These are phyloP conservation scores for Lactarius quietus DNA, from an alignment of 768 basidiomycete genomes.

Conservation along the genomic window DNA sequence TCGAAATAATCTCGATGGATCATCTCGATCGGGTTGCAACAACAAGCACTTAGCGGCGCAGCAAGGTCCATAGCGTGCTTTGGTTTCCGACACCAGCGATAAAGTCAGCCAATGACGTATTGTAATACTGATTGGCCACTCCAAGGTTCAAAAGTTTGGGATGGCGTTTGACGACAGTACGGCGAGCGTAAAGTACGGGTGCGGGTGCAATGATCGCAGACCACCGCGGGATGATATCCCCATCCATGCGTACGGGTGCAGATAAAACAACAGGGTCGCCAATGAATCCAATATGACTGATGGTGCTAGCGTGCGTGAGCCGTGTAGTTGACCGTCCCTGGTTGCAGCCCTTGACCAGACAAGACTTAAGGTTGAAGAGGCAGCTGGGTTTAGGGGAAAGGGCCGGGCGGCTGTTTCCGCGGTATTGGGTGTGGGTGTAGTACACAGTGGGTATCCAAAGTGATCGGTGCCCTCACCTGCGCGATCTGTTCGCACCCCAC, in stretches of 20 bases:
- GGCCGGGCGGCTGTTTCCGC: not conserved
- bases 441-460: not conserved
- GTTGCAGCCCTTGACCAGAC: slow-evolving; percentile 1
- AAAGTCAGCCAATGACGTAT: not conserved
- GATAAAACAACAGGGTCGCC: not conserved
- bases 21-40: not conserved
- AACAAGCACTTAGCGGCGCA: not conserved
- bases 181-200: not conserved
- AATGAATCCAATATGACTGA: slow-evolving; percentile 3
- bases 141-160: not conserved
- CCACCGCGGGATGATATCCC: not conserved
- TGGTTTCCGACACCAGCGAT: not conserved
- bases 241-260: not conserved
- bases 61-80: not conserved
- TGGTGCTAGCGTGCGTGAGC: not conserved
- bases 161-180: not conserved
- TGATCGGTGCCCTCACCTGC: not conserved
- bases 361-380: not conserved
- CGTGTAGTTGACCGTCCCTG: not conserved
- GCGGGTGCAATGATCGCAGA: not conserved
- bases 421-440: not conserved
- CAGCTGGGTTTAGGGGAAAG: slow-evolving; percentile 3
- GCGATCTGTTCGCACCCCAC: not conserved
- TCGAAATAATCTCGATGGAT: not conserved
- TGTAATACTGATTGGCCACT: not conserved